Evolutionary conservation across 306 rosid genomes (phyloP), one percentile per base, ranked within the genome.

Genomic region (Phaseolus lunatus): DNA sequence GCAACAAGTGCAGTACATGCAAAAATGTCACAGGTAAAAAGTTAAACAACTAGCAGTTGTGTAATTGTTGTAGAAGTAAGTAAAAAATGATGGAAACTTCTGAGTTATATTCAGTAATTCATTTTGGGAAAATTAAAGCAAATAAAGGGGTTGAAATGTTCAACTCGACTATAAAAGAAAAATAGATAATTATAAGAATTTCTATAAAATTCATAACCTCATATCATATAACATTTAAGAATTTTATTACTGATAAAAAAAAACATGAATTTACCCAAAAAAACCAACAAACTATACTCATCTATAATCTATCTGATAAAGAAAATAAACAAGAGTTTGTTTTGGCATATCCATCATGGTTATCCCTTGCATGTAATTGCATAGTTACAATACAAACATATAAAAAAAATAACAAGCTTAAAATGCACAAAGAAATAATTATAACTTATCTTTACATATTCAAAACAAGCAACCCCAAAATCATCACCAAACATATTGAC

Each of bases 11-110:
- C 93, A 67, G 62, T 64, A 88, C 83, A 70, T 90, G 83, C 87
- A 85, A 65, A 88, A 90, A 82, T 79, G 69, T 64, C 85, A 88
- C 82, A 92, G 97, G 97, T 92, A 86, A 64, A 18, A 19, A 39
- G n/a, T 47, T 48, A 35, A 49, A 9, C 77, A 58, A 31, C 52
- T 61, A 68, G 1, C 7, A 18, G 2, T 2, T 62, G 20, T 12
- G 16, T 43, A 13, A 23, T 66, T 41, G n/a, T 44, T 9, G 48
- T 11, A n/a, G n/a, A n/a, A 43, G 5, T 31, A 31, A 59, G 44
- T 63, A 1, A 35, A 4, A 63, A 31, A 27, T 61, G 7, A 16
- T 29, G 43, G 22, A 27, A 27, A n/a, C 15, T 33, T n/a, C 47
- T n/a, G 3, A 13, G 45, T 62, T 62, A 33, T 61, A 33, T 61